Evolutionary conservation across 225 moss, liverwort and hornwort genomes (phyloP), one percentile per base, ranked within the genome.

Genomic region (Pseudoscleropodium purum): DNA sequence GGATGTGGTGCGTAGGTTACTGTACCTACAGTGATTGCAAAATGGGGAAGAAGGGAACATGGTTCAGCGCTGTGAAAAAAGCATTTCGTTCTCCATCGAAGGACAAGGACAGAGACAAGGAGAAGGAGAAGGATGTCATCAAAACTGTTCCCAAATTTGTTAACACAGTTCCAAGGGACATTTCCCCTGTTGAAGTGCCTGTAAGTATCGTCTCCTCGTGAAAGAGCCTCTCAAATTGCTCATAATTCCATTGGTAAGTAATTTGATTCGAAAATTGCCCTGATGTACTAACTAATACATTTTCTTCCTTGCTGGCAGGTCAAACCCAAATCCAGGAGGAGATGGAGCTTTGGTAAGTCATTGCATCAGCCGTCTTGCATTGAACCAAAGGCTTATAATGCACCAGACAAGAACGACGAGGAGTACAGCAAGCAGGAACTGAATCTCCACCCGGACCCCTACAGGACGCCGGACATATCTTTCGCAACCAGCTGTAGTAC

Each of bases 51-150:
- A 96, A 95, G 72, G 94, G 96, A 87, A 96, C 92, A 69, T 98
- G 96, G 96, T 94, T 98, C 33, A 98, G 90, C 83, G 98, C 97
- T 89, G 96, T 97, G 87, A 98, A 94, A 88, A 97, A 95, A 93
- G 96, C 95, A 60, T 97, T 97, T 88, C 94, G 96, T 56, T 97
- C 97, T 30, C 97, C 96, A 72, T 95, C 95, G 21, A 94, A 94
- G 88, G 92, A 91, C 69, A 96, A 93, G 78, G 93, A 92, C 89
- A 87, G 39, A 36, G 47, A 82, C 45, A 97, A 96, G 81, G 94
- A 96, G 88, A 91, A 91, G 78, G 89, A 91, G 61, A 97, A 97
- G 89, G 95, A 95, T 79, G 86, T 87, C 23, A 88, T 70, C 82
- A 93, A 88, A 69, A 73, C 69, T 78, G 87, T 73, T 33, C 90